Evolutionary conservation across 129 eudicot genomes (phyloP), one percentile per base, ranked within the genome.

Genomic region (Lactuca saligna): DNA sequence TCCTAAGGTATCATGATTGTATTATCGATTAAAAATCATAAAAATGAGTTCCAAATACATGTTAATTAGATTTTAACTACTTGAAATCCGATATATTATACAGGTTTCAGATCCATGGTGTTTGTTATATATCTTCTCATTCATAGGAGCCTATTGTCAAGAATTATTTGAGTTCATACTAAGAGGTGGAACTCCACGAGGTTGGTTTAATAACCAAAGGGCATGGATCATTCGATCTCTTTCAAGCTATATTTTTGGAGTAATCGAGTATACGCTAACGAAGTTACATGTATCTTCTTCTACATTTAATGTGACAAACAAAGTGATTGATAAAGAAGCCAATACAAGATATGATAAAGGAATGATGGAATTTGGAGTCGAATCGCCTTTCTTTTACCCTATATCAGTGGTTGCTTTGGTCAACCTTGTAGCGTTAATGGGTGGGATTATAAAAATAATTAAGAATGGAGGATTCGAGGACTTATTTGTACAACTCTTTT

Each of bases 161-260:
- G 91, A 88, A 48, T 77, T 63, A 57, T 8, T 83, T 1, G 87
- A 88, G 17, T 88, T 69, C 80, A 74, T 60, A 1, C 71, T 78
- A n/a, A 69, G 58, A 14, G 76, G 79, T 2, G 87, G 87, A 16
- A 83, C 87, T 11, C 17, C 66, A 14, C 59, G 31, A 59, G 79
- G 82, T 50, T 85, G 96, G 87, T 88, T 80, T 71, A 88, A 74
- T 54, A 66, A 81, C 59, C 96, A 85, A 48, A 68, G 96, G 71
- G 79, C 70, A 53, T 88, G 91, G 91, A 84, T 88, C 50, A 63
- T 81, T 0, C 70, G 87, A 39, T 68, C 83, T 31, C 67, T 84
- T 16, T 64, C 96, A 3, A 51, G 80, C 50, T 70, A 7, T 66
- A 7, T 65, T 3, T 85, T 81, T 38, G 96, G 81, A 5, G 16